A percentile compares a stretch with the other conserved stretches of the same genome.
Conservation (phyloP, 805 yeast species). For the Suhomyces faveliae region DNA sequence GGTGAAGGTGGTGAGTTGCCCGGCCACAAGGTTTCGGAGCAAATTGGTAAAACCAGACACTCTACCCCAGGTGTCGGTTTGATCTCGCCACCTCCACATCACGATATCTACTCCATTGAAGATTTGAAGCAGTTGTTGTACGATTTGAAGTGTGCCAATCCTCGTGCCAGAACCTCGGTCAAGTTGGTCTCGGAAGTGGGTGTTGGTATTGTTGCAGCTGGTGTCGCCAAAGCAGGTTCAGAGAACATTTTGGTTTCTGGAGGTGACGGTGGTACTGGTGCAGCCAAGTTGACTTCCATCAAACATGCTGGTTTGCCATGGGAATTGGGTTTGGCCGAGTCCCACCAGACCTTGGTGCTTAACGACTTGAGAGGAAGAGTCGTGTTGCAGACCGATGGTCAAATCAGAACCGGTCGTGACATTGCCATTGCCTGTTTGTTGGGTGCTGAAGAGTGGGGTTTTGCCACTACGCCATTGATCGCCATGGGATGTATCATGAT, state of each 20-base stretch:
- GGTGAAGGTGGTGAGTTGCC: constrained; percentile 99
- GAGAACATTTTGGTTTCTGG: constrained; percentile 95
- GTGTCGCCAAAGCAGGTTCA: constrained; percentile 98
- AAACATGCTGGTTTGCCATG: constrained; percentile 97
- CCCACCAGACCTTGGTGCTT: constrained; percentile 94
- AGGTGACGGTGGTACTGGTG: constrained; percentile 99
- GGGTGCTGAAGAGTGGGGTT: constrained; percentile 99
- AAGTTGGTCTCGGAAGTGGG: constrained; percentile 97
- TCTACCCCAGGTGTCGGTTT: constrained; percentile 96
- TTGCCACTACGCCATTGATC: constrained; percentile 95
- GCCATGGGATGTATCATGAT: constrained; percentile 98
- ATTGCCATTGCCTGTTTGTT: constrained; percentile 92
- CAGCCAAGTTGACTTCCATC: constrained; percentile 95
- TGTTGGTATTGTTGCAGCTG: constrained; percentile 98
- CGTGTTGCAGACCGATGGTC: constrained; percentile 97
- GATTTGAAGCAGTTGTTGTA: constrained; percentile 95
- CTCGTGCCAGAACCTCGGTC: constrained; percentile 95
- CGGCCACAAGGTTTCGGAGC: constrained; percentile 84
- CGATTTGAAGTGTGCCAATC: constrained; percentile 95
- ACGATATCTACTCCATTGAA: constrained; percentile 96
- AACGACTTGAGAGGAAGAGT: constrained; percentile 96
- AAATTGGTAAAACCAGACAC: constrained; percentile 92
- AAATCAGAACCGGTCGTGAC: constrained; percentile 94
- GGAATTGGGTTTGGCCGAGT: constrained; percentile 98
- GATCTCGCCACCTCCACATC: constrained; percentile 98